phyloP scores from a whole-genome alignment of 768 basidiomycete species.

The Cyathus striatus region DNA sequence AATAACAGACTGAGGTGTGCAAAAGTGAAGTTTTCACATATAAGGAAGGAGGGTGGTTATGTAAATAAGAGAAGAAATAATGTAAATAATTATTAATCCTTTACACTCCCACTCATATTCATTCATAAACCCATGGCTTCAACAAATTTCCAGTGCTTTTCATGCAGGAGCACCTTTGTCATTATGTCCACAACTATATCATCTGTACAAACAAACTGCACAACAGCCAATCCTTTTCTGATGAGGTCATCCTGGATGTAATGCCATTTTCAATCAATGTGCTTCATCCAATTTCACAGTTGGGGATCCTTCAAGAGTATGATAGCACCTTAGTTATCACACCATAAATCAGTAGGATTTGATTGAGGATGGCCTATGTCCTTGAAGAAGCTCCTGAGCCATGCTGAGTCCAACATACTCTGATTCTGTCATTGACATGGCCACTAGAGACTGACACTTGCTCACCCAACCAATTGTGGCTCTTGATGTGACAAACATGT shows the following conservation, averaged over 20 bases:
- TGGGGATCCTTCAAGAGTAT: not conserved
- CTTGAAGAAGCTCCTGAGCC: not conserved
- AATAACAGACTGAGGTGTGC: too few species aligned
- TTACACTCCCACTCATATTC: too few species aligned
- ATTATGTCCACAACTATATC: not conserved
- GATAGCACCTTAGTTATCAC: not conserved
- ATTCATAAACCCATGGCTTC: too few species aligned
- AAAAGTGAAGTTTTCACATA: too few species aligned
- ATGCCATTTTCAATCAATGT: not conserved
- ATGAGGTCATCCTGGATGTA: not conserved
- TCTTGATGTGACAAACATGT: not conserved
- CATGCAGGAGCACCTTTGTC: not conserved
- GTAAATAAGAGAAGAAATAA: too few species aligned
- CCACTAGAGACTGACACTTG: not conserved
- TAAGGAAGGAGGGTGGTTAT: too few species aligned
- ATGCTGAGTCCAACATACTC: conserved; percentile 1
- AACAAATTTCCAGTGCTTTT: too few species aligned
- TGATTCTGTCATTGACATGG: conserved; percentile 3
- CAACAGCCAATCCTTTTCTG: not conserved
- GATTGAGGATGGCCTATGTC: not conserved
- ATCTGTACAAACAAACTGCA: not conserved
- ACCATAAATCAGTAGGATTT: not conserved
- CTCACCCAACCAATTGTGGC: not conserved
- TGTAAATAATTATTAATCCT: too few species aligned
- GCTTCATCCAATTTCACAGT: not conserved